Base-by-base conservation (phyloP, 192 early-diverging fungal genomes). In the Lobosporangium transversale region DNA sequence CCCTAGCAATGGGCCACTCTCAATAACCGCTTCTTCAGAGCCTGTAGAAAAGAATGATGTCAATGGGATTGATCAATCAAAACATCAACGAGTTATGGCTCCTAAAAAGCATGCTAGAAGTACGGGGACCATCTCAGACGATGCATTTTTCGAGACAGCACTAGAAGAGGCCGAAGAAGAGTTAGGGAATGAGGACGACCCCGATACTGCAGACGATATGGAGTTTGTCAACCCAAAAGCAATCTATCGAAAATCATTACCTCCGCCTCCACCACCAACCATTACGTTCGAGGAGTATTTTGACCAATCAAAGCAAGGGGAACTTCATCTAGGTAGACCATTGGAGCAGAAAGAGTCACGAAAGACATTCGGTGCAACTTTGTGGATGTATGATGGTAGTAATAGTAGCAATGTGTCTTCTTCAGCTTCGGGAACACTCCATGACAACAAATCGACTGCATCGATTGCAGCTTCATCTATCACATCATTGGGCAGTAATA, bases 371-470 rank as follows among this genome's bases (percentile, higher is more conserved):
- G 73, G 73, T 11, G 73, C 73, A 5, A 76, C 73, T 0, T 45
- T 76, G 36, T 76, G 73, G 73, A 76, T 76, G 73, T 76, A 76
- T n/a, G 73, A 76, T n/a, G 67, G 62, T 43, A 59, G 55, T 11
- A 76, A 67, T 43, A 59, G 55, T 11, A 15, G 36, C 9, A 29
- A 20, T 23, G 2, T 47, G 2, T 15, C n/a, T 32, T 32, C 35
- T 17, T 14, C 31, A 33, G 15, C 43, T 4, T 20, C 50, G 35
- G 42, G 23, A 42, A 48, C 60, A 27, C 26, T 23, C 18, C 67
- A 60, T 24, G 43, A 35, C 11, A 59, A 69, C 23, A 21, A 7
- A 9, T 62, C 60, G 18, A 23, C 24, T 10, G 23, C 53, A 21
- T 55, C 58, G 14, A 36, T 59, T n/a, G 36, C 51, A 11, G 26